Conservation (phyloP, 2,329 filamentous ascomycete species). For the Aureobasidium sp. region DNA sequence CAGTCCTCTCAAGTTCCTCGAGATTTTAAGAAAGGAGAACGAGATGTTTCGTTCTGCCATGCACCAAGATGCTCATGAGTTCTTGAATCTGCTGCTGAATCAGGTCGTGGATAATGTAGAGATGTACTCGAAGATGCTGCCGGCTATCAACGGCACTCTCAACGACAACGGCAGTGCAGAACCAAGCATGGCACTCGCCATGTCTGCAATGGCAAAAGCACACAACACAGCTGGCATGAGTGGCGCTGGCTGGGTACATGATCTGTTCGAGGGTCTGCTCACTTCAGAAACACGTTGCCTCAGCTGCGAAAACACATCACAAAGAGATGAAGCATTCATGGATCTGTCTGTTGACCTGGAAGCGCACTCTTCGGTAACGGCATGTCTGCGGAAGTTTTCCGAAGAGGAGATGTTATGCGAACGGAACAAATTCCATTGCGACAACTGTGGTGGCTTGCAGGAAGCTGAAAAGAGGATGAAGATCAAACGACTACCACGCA, state of each 20-base stretch:
- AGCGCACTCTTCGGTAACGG: constrained; percentile 91
- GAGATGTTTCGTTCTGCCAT: constrained; percentile 96
- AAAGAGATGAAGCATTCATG: constrained; percentile 89
- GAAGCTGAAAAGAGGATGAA: constrained; percentile 99
- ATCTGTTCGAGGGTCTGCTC: constrained; percentile 88
- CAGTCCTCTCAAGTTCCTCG: constrained; percentile 84
- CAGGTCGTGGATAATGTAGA: constrained; percentile 93
- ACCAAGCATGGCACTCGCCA: constrained; percentile 10
- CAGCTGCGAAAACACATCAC: constrained; percentile 91
- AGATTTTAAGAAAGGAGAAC: constrained; percentile 88
- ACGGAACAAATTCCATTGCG: constrained; percentile 97
- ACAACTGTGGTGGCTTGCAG: constrained; percentile 90
- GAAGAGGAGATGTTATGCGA: constrained; percentile 98
- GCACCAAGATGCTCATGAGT: constrained; percentile 98
- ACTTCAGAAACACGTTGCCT: constrained; percentile 95
- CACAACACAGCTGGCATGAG: constrained; percentile 19
- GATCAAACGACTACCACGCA: constrained; percentile 86
- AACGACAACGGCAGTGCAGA: constrained; percentile 19
- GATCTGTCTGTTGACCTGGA: constrained; percentile 94
- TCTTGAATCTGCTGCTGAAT: constrained; percentile 89
- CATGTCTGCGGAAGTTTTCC: constrained; percentile 90
- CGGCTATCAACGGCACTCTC: constrained; percentile 21
- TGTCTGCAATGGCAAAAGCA: constrained; percentile 19
- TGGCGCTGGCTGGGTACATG: constrained; percentile 74
- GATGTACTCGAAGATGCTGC: constrained; percentile 62